Conservation (phyloP, 225 moss, liverwort and hornwort genomes). For the Pleurozium schreberi region DNA sequence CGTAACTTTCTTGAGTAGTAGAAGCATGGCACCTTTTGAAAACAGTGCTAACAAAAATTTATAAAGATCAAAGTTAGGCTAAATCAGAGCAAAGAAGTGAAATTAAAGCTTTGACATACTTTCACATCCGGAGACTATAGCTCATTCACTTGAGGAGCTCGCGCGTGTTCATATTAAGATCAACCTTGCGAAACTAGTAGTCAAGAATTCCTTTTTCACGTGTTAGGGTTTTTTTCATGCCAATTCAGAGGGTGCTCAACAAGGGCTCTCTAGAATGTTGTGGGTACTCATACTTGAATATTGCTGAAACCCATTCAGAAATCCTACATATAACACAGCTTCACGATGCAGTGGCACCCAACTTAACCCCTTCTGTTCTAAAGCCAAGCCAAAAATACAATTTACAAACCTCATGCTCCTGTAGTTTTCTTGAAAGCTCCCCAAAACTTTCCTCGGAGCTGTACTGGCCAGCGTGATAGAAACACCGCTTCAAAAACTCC, state of each 20-base stretch:
- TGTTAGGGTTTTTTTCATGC: background rate
- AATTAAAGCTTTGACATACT: background rate
- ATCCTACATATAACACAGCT: background rate
- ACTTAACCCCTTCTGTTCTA: background rate
- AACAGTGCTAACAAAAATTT: background rate
- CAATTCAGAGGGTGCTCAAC: background rate
- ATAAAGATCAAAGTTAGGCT: background rate
- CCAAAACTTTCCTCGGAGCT: conserved; percentile 58
- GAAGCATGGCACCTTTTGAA: background rate
- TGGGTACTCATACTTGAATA: background rate
- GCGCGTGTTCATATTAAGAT: background rate
- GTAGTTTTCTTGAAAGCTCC: conserved; percentile 56
- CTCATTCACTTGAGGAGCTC: background rate
- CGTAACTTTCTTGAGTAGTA: background rate
- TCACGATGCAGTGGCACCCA: background rate
- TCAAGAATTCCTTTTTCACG: background rate
- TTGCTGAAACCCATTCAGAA: background rate
- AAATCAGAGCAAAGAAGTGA: background rate
- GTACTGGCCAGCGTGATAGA: conserved; percentile 84
- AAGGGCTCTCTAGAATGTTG: background rate
- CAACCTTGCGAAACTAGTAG: background rate
- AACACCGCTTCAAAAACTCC: conserved; percentile 70
- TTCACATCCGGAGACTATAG: background rate
- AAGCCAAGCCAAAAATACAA: background rate
- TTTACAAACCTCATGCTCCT: conserved; percentile 60